These are phyloP conservation scores for Reticulascus tulasneorum DNA, from an alignment of 2,329 filamentous ascomycete species.

Conservation along the genomic window DNA sequence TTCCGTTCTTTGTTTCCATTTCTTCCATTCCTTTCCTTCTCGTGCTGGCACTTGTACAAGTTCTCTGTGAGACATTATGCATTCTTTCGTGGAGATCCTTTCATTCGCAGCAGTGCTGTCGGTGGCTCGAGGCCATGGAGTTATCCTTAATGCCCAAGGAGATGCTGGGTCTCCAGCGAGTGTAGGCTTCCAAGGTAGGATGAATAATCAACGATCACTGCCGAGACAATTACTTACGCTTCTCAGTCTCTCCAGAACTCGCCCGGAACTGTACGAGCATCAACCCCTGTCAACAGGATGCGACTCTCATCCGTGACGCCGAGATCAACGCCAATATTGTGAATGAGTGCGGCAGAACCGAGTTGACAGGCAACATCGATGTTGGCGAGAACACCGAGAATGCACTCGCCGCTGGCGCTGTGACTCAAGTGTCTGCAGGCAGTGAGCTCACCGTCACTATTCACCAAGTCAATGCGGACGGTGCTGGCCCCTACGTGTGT, in stretches of 20 bases:
- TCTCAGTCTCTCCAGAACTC: slow-evolving; percentile 46
- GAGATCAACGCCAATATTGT: slow-evolving; percentile 49
- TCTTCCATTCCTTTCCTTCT: slow-evolving; percentile 23
- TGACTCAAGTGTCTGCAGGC: slow-evolving; percentile 48
- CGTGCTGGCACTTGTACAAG: slow-evolving; percentile 15
- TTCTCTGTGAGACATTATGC: slow-evolving; percentile 27
- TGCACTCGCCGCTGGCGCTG: slow-evolving; percentile 37
- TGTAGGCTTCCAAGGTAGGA: slow-evolving; percentile 44
- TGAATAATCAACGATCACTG: slow-evolving; percentile 1
- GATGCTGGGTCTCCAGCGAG: slow-evolving; percentile 40
- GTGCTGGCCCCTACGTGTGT: slow-evolving; percentile 51
- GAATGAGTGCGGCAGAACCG: slow-evolving; percentile 60
- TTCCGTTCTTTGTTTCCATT: slow-evolving; percentile 17
- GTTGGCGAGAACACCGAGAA: slow-evolving; percentile 53
- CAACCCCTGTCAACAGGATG: slow-evolving; percentile 63
- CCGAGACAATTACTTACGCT: slow-evolving; percentile 3
- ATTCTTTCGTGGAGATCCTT: slow-evolving; percentile 27
- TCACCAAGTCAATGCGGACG: slow-evolving; percentile 52
- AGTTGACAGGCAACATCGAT: slow-evolving; percentile 58
- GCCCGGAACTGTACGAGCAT: slow-evolving; percentile 61
- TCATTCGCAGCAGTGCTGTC: slow-evolving; percentile 29
- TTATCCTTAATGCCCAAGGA: slow-evolving; percentile 44
- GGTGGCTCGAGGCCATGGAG: slow-evolving; percentile 38
- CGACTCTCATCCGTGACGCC: slow-evolving; percentile 58
- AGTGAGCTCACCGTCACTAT: slow-evolving; percentile 41